Evolutionary conservation across 257 asterid genomes (phyloP), one percentile per base, ranked within the genome.

Genomic region (Gentiana macrophylla): DNA sequence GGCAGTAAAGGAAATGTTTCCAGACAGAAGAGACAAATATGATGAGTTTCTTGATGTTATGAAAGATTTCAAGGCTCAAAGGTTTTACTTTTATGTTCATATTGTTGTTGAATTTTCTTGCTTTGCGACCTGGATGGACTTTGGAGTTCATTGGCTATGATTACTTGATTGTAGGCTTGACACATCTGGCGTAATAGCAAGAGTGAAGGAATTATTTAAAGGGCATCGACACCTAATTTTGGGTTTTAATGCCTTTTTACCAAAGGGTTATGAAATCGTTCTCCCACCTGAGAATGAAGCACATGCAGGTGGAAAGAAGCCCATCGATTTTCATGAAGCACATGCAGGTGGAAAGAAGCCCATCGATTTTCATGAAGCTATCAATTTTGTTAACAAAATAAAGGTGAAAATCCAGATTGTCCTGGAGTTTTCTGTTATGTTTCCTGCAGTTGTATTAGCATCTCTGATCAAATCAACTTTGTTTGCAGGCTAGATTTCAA

Each of bases 211-310:
- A 56, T 71, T 92, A 69, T 92, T 92, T 76, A 80, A 72, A 71
- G 99, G 91, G 61, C 86, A 86, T 55, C 66, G 77, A 65, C 70
- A 79, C 86, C 84, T 92, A 56, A 86, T 88, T 74, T 77, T 88
- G 77, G 99, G 97, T 49, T 88, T 92, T 81, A 92, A 88, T 81
- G 70, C 91, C 68, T 92, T 88, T 77, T 72, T 92, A 73, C 97
- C 99, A 0, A 82, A 73, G 78, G 97, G 94, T 60, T 82, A 62
- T 74, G 84, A 82, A 67, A 88, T 70, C 57, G 50, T 56, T n/a
- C 62, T 57, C 50, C 41, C 52, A 32, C 69, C 67, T 35, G 93
- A 81, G 74, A 85, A 80, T 15, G 95, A 84, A 72, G 75, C 76
- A 38, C 66, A 71, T 62, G 75, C 60, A 41, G 10, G 46, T 35